Conservation (phyloP, 768 basidiomycete species). For the Tulasnella sp. region DNA sequence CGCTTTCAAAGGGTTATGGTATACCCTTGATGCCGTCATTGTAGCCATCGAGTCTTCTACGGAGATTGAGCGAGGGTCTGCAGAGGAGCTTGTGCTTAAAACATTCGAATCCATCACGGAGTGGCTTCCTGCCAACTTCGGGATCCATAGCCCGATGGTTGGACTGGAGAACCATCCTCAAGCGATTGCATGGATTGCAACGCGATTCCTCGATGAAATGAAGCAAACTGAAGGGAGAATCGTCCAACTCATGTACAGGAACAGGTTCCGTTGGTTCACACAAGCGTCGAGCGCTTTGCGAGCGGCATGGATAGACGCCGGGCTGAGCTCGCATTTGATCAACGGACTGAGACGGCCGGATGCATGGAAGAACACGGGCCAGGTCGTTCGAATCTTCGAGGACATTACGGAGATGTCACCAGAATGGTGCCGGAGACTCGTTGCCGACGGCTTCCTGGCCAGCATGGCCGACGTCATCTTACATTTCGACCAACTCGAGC, state of each 20-base stretch:
- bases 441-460: not conserved
- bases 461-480: not conserved
- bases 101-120: not conserved
- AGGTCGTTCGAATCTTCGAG: not conserved
- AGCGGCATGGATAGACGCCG: not conserved
- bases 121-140: not conserved
- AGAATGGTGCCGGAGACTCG: not conserved
- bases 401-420: not conserved
- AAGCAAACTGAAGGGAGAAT: not conserved
- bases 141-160: not conserved
- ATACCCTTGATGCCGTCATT: not conserved
- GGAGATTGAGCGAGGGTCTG: not conserved
- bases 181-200: not conserved
- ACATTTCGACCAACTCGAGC: not conserved
- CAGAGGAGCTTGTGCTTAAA: not conserved
- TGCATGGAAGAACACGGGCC: not conserved
- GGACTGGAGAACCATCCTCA: not conserved
- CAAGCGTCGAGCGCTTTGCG: not conserved
- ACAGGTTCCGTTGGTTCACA: not conserved
- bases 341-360: not conserved
- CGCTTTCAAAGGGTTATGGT: not conserved
- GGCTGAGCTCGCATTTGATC: no score
- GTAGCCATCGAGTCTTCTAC: not conserved
- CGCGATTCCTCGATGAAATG: not conserved
- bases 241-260: not conserved